A percentile compares a stretch with the other conserved stretches of the same genome.
Evolutionary conservation across 805 yeast species (phyloP).

Genomic region (Lachancea kluyveri): DNA sequence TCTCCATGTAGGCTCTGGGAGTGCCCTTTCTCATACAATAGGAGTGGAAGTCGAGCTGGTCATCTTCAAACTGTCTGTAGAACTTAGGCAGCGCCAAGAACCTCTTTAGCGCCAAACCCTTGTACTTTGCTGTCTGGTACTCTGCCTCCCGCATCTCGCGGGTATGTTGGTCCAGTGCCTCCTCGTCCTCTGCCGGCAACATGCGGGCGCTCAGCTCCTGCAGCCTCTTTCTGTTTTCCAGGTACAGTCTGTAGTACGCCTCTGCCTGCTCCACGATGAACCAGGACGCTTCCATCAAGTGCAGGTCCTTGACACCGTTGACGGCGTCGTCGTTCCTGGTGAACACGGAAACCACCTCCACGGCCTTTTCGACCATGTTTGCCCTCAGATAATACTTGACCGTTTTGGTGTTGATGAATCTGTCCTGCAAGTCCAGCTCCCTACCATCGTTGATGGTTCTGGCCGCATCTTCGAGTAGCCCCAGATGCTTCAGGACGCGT

Average conservation of each 20-base stretch:
- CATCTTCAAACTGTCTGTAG: slow-evolving; percentile 66
- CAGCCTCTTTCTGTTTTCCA: slow-evolving; percentile 24
- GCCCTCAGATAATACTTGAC: slow-evolving; percentile 80
- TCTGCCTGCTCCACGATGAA: slow-evolving; percentile 80
- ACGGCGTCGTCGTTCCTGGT: slow-evolving; percentile 76
- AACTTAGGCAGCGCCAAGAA: slow-evolving; percentile 59
- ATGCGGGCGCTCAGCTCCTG: slow-evolving; percentile 10
- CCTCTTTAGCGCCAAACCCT: slow-evolving; percentile 78
- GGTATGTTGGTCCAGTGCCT: slow-evolving; percentile 22
- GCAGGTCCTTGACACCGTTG: slow-evolving; percentile 84
- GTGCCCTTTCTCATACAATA: slow-evolving; percentile 90
- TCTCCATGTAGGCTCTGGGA: slow-evolving; percentile 70
- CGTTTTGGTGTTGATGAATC: slow-evolving; percentile 85
- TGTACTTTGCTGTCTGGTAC: slow-evolving; percentile 41
- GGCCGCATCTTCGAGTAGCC: slow-evolving; percentile 58
- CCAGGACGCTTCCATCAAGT: slow-evolving; percentile 89
- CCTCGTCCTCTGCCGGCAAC: slow-evolving; percentile 8
- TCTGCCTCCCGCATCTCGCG: slow-evolving; percentile 32
- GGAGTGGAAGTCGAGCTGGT: slow-evolving; percentile 92
- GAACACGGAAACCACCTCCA: slow-evolving; percentile 67
- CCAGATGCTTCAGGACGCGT: slow-evolving; percentile 66
- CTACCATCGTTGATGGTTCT: slow-evolving; percentile 65
- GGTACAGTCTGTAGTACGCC: slow-evolving; percentile 60
- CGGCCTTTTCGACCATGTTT: slow-evolving; percentile 65
- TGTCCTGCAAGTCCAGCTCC: slow-evolving; percentile 74